phyloP scores from a whole-genome alignment of 1,139 yeast species.

The Yamadazyma buinensis region DNA sequence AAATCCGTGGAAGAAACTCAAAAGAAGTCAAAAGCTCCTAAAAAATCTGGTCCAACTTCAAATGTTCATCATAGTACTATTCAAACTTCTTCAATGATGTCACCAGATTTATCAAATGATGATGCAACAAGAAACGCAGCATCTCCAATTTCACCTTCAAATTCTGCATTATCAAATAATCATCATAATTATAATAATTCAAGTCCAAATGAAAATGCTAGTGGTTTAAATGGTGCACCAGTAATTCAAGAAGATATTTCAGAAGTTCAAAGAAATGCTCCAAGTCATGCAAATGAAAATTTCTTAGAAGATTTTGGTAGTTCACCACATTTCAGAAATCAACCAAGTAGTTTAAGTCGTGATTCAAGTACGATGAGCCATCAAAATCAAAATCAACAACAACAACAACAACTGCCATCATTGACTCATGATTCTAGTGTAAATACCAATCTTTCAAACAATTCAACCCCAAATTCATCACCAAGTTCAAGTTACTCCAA shows the following conservation, averaged over 20 bases:
- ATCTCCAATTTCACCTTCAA: background rate
- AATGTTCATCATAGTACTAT: constrained; percentile 39
- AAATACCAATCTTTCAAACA: background rate
- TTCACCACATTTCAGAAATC: background rate
- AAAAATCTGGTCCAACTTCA: constrained; percentile 11
- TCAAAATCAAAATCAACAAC: too few relatives aligned
- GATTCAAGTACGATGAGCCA: too few relatives aligned
- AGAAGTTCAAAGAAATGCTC: constrained; percentile 19
- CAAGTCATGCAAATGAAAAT: constrained; percentile 23
- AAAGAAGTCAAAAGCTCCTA: constrained; percentile 14
- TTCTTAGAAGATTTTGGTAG: constrained; percentile 29
- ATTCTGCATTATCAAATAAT: background rate
- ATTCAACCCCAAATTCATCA: background rate
- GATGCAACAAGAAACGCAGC: background rate
- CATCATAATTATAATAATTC: background rate
- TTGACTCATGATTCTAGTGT: too few relatives aligned
- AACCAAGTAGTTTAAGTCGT: background rate
- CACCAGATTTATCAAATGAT: constrained; percentile 11
- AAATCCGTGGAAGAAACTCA: constrained; percentile 44
- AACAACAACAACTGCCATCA: too few relatives aligned
- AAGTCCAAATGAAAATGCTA: constrained; percentile 1
- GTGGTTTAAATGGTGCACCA: constrained; percentile 14
- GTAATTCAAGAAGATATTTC: constrained; percentile 11
- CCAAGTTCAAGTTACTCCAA: background rate
- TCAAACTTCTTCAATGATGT: constrained; percentile 26